Conservation (phyloP, 331 rosid species). For the Quercus lobata region DNA sequence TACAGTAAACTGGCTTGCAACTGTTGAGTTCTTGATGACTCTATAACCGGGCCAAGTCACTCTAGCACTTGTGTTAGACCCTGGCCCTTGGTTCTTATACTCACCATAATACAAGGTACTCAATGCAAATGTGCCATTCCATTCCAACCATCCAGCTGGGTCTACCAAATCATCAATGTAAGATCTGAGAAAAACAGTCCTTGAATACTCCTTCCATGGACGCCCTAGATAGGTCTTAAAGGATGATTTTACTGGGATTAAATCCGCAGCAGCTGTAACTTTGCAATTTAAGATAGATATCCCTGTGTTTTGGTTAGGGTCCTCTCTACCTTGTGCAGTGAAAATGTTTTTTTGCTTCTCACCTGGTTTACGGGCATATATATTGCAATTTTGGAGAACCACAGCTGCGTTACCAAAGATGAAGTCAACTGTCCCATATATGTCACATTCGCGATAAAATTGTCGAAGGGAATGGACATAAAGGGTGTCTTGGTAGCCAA, state of each 20-base stretch:
- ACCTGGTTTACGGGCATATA: conserved; percentile 66
- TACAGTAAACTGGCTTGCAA: conserved; percentile 64
- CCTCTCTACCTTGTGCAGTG: conserved; percentile 87
- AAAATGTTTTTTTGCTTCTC: conserved; percentile 57
- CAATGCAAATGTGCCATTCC: conserved; percentile 53
- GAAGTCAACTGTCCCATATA: conserved; percentile 87
- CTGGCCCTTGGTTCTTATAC: conserved; percentile 46
- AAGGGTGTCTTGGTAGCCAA: conserved; percentile 86
- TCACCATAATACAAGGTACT: conserved; percentile 54
- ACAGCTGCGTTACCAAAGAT: conserved; percentile 88
- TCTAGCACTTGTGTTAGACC: conserved; percentile 41
- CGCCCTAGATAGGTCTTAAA: conserved; percentile 68
- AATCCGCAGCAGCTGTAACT: conserved; percentile 57
- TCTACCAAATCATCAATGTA: conserved; percentile 42
- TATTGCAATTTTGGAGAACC: conserved; percentile 74
- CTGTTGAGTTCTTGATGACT: conserved; percentile 47
- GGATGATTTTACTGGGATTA: conserved; percentile 32
- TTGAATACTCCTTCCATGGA: conserved; percentile 76
- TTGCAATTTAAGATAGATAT: conserved; percentile 58
- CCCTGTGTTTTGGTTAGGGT: conserved; percentile 87
- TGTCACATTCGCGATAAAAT: conserved; percentile 81
- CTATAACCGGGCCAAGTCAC: conserved; percentile 60
- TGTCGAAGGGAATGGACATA: conserved; percentile 89
- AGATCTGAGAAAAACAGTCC: conserved; percentile 52
- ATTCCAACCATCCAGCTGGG: conserved; percentile 56